Conservation (phyloP, 2,329 filamentous ascomycete species). For the Pezicula neosporulosa region DNA sequence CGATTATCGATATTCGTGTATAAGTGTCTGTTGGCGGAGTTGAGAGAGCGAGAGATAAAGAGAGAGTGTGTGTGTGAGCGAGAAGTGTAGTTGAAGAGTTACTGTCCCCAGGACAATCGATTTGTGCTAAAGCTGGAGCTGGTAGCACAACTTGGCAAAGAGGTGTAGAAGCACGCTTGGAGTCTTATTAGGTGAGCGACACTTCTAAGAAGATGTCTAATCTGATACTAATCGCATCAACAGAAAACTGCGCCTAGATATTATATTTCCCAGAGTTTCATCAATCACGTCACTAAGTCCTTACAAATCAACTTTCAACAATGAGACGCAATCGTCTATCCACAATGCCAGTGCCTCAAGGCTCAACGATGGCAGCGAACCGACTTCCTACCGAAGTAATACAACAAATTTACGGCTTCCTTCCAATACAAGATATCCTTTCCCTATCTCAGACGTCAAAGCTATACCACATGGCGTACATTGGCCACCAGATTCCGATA, state of each 20-base stretch:
- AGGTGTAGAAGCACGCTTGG: no score
- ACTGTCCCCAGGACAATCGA: no score
- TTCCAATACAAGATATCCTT: conserved; percentile 23
- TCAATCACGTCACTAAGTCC: conserved; percentile 3
- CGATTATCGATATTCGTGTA: conserved; percentile 12
- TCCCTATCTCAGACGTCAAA: conserved; percentile 24
- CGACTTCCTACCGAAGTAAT: conserved; percentile 27
- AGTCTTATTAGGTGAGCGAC: no score
- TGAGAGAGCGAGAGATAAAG: no score
- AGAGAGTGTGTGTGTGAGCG: no score
- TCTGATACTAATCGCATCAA: not conserved
- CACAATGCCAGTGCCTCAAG: not conserved
- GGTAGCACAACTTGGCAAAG: no score
- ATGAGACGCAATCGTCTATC: not conserved
- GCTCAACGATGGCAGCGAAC: conserved; percentile 21
- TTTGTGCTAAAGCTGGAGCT: no score
- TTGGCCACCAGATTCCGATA: conserved; percentile 21
- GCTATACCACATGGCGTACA: conserved; percentile 20
- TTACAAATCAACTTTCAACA: not conserved
- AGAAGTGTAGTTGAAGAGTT: no score
- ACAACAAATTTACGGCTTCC: conserved; percentile 26
- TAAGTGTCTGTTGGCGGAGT: conserved; percentile 8
- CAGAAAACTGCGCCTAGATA: not conserved
- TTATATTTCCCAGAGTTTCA: not conserved
- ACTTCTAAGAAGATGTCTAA: not conserved